phyloP scores from a whole-genome alignment of 2,329 filamentous ascomycete species.

The Neobulgaria alba region DNA sequence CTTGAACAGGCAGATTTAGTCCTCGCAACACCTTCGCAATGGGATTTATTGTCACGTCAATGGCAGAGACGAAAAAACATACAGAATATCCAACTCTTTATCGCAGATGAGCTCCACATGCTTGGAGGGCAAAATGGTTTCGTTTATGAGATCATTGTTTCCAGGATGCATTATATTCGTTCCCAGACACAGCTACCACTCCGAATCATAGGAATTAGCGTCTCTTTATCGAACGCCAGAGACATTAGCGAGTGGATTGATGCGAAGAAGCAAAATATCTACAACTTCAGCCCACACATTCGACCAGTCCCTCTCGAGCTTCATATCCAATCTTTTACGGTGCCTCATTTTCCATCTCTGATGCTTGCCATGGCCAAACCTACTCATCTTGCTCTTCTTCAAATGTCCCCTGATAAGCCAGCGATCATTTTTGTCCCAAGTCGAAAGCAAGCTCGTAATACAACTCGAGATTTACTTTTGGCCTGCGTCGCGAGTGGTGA shows the following conservation, averaged over 20 bases:
- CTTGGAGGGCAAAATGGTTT: constrained; percentile 80
- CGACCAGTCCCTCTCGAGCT: constrained; percentile 85
- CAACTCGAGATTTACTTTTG: constrained; percentile 78
- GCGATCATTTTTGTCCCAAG: constrained; percentile 87
- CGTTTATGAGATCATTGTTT: constrained; percentile 94
- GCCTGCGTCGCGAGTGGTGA: constrained; percentile 82
- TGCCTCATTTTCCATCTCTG: constrained; percentile 92
- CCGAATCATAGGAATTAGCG: constrained; percentile 82
- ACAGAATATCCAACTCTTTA: constrained; percentile 80
- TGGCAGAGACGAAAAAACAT: constrained; percentile 97
- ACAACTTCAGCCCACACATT: constrained; percentile 93
- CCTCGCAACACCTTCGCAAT: constrained; percentile 85
- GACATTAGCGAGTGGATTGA: constrained; percentile 98
- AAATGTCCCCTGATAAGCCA: constrained; percentile 82
- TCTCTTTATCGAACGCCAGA: constrained; percentile 84
- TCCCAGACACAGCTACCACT: constrained; percentile 77
- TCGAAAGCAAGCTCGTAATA: constrained; percentile 84
- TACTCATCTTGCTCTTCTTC: constrained; percentile 78
- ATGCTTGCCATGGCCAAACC: constrained; percentile 99
- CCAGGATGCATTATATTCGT: constrained; percentile 92
- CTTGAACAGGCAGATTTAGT: constrained; percentile 83
- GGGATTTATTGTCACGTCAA: constrained; percentile 91
- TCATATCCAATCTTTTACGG: constrained; percentile 90
- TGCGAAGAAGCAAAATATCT: constrained; percentile 94
- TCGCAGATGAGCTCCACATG: constrained; percentile 92